Percentiles rank a stretch among this genome's conserved stretches.
phyloP scores from a whole-genome alignment of 495 filamentous ascomycete species.

The Lasiosphaeria ovina region DNA sequence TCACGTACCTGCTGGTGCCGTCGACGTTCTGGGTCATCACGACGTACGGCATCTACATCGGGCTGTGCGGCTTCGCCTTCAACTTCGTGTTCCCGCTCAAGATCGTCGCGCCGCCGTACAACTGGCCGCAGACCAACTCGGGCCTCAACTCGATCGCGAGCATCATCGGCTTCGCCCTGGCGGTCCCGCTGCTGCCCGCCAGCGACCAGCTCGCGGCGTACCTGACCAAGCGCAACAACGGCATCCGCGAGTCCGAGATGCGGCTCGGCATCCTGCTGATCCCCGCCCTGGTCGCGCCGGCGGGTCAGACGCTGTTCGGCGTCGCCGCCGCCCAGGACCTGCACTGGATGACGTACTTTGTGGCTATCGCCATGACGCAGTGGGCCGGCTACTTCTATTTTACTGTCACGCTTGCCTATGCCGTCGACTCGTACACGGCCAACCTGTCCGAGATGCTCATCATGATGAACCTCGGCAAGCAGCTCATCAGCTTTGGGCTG shows the following conservation, averaged over 20 bases:
- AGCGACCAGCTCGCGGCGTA: conserved; percentile 59
- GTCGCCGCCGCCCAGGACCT: conserved; percentile 58
- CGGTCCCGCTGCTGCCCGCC: conserved; percentile 46
- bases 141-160: conserved; percentile 58
- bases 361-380: conserved; percentile 56
- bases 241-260: conserved; percentile 72
- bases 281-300: conserved; percentile 54
- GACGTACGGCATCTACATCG: conserved; percentile 40
- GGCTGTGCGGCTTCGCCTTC: conserved; percentile 34
- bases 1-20: conserved; percentile 55
- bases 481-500: conserved; percentile 48
- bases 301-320: conserved; percentile 61
- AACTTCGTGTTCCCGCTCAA: conserved; percentile 61
- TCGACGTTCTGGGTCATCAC: conserved; percentile 57
- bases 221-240: conserved; percentile 55
- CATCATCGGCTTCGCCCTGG: conserved; percentile 52
- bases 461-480: conserved; percentile 61
- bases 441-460: conserved; percentile 60
- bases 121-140: conserved; percentile 46
- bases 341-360: conserved; percentile 58
- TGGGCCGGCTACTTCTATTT: conserved; percentile 38
- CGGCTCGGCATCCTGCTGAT: conserved; percentile 61
- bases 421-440: conserved; percentile 64
- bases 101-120: conserved; percentile 50
- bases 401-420: conserved; percentile 40